These are phyloP conservation scores for Mycosphaerella arachidis DNA, from an alignment of 2,329 filamentous ascomycete species.

Conservation along the genomic window DNA sequence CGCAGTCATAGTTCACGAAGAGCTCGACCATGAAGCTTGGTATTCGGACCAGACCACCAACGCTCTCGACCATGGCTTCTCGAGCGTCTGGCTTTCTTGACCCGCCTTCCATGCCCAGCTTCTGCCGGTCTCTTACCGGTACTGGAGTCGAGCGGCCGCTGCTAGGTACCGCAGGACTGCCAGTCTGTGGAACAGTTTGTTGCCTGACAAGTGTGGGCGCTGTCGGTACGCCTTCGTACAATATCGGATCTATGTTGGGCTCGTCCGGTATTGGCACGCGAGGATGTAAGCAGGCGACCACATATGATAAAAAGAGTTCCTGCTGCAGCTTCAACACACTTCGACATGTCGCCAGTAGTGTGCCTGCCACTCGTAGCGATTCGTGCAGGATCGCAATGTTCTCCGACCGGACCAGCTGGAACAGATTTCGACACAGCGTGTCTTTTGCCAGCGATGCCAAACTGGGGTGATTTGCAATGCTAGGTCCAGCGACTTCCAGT, in stretches of 20 bases:
- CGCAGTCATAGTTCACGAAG: conserved; percentile 97
- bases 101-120: conserved; percentile 86
- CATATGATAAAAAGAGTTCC: conserved; percentile 89
- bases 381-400: conserved; percentile 94
- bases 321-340: conserved; percentile 91
- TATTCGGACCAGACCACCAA: conserved; percentile 86
- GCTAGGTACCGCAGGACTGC: conserved; percentile 46
- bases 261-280: conserved; percentile 92
- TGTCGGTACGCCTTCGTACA: conserved; percentile 92
- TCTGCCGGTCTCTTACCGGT: conserved; percentile 85
- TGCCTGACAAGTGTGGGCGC: conserved; percentile 82
- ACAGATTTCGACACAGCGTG: conserved; percentile 86
- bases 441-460: conserved; percentile 86
- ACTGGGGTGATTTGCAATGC: conserved; percentile 86
- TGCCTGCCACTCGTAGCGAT: conserved; percentile 86
- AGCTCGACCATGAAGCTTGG: conserved; percentile 92
- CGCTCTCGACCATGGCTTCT: conserved; percentile 97
- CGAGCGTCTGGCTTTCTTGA: conserved; percentile 88
- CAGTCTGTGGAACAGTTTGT: conserved; percentile 43
- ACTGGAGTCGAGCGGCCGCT: conserved; percentile 89
- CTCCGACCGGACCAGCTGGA: conserved; percentile 92
- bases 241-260: conserved; percentile 78
- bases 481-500: conserved; percentile 90
- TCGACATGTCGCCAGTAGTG: conserved; percentile 83
- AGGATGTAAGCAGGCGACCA: conserved; percentile 90